Evolutionary conservation across 352 stramenopile genomes (phyloP).

Genomic region (Pythium rishiriense): DNA sequence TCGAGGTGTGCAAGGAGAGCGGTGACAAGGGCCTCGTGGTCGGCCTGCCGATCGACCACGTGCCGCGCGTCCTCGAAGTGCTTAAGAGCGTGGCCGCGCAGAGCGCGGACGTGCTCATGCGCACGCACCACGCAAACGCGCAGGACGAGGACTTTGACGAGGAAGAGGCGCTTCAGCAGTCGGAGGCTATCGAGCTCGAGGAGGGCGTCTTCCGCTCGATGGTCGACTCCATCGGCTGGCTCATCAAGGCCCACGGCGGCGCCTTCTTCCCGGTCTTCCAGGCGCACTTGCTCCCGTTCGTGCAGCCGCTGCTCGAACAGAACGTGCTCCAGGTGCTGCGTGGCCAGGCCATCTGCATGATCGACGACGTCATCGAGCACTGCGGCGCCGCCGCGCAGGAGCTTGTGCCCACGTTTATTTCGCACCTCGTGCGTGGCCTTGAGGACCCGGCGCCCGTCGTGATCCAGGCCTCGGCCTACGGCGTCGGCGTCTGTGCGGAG

Average conservation of each 20-base stretch:
- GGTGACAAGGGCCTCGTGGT: conserved; percentile 71
- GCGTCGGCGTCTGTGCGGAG: conserved; percentile 81
- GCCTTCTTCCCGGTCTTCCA: conserved; percentile 81
- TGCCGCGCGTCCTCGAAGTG: conserved; percentile 66
- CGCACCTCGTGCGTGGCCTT: conserved; percentile 68
- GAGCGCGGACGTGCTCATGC: conserved; percentile 63
- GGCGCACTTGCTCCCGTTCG: conserved; percentile 58
- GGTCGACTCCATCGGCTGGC: conserved; percentile 84
- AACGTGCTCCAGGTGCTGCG: conserved; percentile 62
- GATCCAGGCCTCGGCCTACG: conserved; percentile 82
- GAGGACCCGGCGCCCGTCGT: conserved; percentile 66
- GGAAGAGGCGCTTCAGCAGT: conserved; percentile 69
- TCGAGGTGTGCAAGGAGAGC: conserved; percentile 84
- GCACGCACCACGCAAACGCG: conserved; percentile 60
- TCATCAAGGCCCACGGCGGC: conserved; percentile 81
- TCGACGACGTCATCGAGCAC: conserved; percentile 89
- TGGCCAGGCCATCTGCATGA: conserved; percentile 85
- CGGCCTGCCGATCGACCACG: conserved; percentile 65
- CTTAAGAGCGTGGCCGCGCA: conserved; percentile 69
- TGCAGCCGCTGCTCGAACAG: conserved; percentile 68
- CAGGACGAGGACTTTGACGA: conserved; percentile 83
- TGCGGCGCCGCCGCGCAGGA: conserved; percentile 66
- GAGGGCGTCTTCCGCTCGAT: conserved; percentile 80
- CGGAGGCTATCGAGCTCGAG: conserved; percentile 69
- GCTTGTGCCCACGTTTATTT: conserved; percentile 73